Percentiles rank a stretch among this genome's conserved stretches.
Evolutionary conservation across 441 rosid genomes (phyloP).

Genomic region (Jatropha podagrica): DNA sequence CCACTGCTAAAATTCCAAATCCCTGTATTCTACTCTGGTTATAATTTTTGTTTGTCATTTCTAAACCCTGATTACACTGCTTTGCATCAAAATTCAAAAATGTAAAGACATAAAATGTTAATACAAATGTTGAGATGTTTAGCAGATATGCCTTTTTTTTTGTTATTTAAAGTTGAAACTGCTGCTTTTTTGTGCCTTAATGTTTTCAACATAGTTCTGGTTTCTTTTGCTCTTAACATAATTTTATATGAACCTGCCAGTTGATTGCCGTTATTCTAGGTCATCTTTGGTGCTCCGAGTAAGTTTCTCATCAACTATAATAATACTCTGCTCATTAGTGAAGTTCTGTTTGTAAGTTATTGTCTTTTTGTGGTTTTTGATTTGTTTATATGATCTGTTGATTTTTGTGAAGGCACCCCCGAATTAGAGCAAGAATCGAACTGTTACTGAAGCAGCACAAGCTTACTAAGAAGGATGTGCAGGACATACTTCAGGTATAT

Average conservation of each 20-base stretch:
- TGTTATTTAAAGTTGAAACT: background rate
- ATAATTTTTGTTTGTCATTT: background rate
- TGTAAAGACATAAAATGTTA: background rate
- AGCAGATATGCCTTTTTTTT: background rate
- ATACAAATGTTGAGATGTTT: background rate
- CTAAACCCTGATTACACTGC: background rate
- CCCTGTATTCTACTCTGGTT: background rate
- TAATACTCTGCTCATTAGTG: background rate
- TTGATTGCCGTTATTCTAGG: slow-evolving; percentile 81
- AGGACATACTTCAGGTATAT: slow-evolving; percentile 82
- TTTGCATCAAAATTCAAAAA: background rate
- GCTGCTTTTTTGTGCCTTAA: background rate
- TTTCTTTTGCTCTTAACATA: slow-evolving; percentile 8
- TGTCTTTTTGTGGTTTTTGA: background rate
- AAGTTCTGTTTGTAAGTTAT: slow-evolving; percentile 16
- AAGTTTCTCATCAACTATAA: slow-evolving; percentile 34
- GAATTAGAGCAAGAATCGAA: slow-evolving; percentile 85
- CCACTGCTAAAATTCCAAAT: background rate
- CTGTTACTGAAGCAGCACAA: slow-evolving; percentile 88
- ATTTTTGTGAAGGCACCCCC: slow-evolving; percentile 53
- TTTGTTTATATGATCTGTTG: background rate
- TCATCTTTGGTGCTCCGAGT: slow-evolving; percentile 97
- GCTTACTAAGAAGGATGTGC: slow-evolving; percentile 71
- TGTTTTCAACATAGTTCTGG: background rate
- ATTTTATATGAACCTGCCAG: slow-evolving; percentile 55